Conservation (phyloP, 2,329 filamentous ascomycete genomes). For the Xylogone sp. region DNA sequence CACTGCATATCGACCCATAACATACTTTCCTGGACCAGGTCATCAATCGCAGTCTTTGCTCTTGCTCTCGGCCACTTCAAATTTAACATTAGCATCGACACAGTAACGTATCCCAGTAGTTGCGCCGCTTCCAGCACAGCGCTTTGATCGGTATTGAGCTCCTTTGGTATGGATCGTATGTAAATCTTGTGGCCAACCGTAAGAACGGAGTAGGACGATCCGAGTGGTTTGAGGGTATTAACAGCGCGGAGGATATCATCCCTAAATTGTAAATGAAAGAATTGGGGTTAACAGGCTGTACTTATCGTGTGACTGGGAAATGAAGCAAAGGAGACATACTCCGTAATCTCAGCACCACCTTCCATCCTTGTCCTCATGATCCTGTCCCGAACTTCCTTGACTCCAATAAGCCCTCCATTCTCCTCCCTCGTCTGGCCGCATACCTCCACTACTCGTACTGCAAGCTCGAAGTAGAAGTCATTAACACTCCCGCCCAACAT, state of each 20-base stretch:
- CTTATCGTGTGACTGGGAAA: too few relatives aligned
- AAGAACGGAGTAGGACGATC: slow-evolving; percentile 81
- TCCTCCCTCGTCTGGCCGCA: slow-evolving; percentile 82
- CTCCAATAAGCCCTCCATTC: slow-evolving; percentile 87
- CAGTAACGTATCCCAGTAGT: slow-evolving; percentile 82
- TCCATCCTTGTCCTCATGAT: slow-evolving; percentile 71
- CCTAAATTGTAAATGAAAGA: slow-evolving; percentile 31
- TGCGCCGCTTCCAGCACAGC: slow-evolving; percentile 89
- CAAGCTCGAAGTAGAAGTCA: slow-evolving; percentile 98
- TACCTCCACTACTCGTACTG: slow-evolving; percentile 91
- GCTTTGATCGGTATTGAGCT: slow-evolving; percentile 91
- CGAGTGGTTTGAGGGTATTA: slow-evolving; percentile 79
- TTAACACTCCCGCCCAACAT: slow-evolving; percentile 88
- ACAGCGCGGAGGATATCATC: slow-evolving; percentile 92
- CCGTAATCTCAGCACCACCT: slow-evolving; percentile 72
- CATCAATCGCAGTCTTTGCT: slow-evolving; percentile 85
- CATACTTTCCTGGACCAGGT: slow-evolving; percentile 82
- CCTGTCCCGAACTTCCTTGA: slow-evolving; percentile 74
- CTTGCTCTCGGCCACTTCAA: slow-evolving; percentile 80
- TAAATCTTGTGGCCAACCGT: slow-evolving; percentile 80
- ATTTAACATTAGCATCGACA: slow-evolving; percentile 85
- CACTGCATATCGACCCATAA: slow-evolving; percentile 91
- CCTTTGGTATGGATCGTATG: slow-evolving; percentile 89
- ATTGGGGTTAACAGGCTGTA: background rate
- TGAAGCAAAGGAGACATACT: slow-evolving; percentile 51